These are phyloP conservation scores for Magnolia officinalis DNA, from an alignment of 164 flowering plant genomes.

Conservation along the genomic window DNA sequence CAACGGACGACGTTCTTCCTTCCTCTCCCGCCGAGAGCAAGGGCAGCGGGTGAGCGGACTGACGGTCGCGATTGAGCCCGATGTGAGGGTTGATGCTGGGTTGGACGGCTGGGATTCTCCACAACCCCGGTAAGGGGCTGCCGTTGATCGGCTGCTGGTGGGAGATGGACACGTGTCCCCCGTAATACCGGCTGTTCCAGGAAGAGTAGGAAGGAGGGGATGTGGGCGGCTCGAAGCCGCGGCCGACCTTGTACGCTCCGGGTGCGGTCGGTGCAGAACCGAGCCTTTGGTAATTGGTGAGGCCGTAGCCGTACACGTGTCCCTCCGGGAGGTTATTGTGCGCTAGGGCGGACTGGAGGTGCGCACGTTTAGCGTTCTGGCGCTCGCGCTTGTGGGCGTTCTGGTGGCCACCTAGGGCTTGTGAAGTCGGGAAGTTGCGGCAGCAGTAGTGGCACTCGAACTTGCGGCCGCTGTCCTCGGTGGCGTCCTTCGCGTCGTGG, in stretches of 20 bases:
- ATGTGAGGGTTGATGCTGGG: slow-evolving; percentile 2
- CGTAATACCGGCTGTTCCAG: slow-evolving; percentile 11
- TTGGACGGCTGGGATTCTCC: slow-evolving; percentile 60
- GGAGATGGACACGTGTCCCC: not conserved
- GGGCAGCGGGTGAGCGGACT: slow-evolving; percentile 4
- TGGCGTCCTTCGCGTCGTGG: slow-evolving; percentile 8
- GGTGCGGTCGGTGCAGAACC: slow-evolving; percentile 12
- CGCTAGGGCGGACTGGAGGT: slow-evolving; percentile 69
- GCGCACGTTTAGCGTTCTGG: slow-evolving; percentile 82
- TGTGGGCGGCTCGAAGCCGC: not conserved
- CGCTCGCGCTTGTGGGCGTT: slow-evolving; percentile 96
- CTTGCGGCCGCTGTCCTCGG: slow-evolving; percentile 23
- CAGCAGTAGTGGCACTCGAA: slow-evolving; percentile 96
- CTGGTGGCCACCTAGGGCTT: slow-evolving; percentile 96
- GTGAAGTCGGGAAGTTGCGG: slow-evolving; percentile 90
- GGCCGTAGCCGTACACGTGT: slow-evolving; percentile 40
- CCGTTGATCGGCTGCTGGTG: slow-evolving; percentile 48
- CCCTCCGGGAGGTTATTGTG: slow-evolving; percentile 32
- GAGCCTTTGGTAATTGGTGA: slow-evolving; percentile 33
- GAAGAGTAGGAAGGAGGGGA: slow-evolving; percentile 24
- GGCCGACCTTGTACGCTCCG: not conserved
- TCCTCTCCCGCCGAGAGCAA: slow-evolving; percentile 26
- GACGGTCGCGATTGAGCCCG: slow-evolving; percentile 23
- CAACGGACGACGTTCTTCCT: slow-evolving; percentile 12
- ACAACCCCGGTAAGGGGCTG: slow-evolving; percentile 56